A percentile compares a stretch with the other conserved stretches of the same genome.
phyloP scores from a whole-genome alignment of 257 asterid species.

The Nicotiana noctiflora region DNA sequence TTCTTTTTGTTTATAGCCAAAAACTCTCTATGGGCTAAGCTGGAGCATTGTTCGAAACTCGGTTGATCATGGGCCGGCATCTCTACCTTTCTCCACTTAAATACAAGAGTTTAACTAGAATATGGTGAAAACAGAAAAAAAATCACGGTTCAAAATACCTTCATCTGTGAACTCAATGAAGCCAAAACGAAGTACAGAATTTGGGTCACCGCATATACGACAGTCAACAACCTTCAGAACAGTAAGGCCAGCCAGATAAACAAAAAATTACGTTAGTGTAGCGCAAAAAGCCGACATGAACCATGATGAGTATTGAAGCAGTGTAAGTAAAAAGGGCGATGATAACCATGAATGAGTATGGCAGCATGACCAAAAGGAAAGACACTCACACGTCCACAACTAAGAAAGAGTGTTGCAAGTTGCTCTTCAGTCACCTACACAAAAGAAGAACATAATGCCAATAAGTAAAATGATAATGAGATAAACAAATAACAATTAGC shows the following conservation, averaged over 20 bases:
- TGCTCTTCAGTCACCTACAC: constrained; percentile 68
- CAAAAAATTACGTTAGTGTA: neutral
- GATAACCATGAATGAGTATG: neutral
- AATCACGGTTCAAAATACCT: constrained; percentile 28
- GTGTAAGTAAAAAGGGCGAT: neutral
- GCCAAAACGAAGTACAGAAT: constrained; percentile 74
- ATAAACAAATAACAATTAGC: neutral
- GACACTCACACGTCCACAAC: constrained; percentile 54
- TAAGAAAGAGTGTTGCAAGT: constrained; percentile 57
- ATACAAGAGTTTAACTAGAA: neutral
- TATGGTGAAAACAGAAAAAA: neutral
- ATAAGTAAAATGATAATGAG: neutral
- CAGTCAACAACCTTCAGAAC: constrained; percentile 64
- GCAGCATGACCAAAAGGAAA: neutral
- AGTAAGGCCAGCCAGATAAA: neutral
- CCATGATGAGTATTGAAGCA: neutral
- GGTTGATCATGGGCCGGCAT: too few species aligned
- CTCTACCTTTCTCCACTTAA: too few species aligned
- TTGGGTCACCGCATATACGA: constrained; percentile 78
- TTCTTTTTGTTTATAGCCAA: too few species aligned
- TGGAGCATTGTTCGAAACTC: too few species aligned
- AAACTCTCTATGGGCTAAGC: too few species aligned
- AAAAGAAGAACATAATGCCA: constrained; percentile 3
- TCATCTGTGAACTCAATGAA: constrained; percentile 67
- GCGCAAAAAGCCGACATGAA: neutral